A percentile compares a stretch with the other conserved stretches of the same genome.
Conservation (phyloP, 352 stramenopile species). For the Phytopythium litorale region DNA sequence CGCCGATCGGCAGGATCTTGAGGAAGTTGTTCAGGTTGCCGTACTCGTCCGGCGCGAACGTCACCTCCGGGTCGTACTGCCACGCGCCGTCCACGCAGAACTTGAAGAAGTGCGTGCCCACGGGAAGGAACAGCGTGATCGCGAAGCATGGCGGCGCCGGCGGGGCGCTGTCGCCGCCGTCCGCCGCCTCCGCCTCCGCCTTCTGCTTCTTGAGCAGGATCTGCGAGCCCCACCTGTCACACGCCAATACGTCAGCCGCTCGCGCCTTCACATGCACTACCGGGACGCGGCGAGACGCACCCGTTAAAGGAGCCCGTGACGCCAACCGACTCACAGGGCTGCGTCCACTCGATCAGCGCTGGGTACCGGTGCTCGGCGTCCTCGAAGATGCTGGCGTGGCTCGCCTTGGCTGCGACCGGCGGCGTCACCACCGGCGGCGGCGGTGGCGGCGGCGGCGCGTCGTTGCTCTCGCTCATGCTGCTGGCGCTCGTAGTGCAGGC, state of each 20-base stretch:
- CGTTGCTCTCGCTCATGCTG: background rate
- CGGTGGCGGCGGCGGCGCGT: background rate
- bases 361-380: conserved; percentile 50
- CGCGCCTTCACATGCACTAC: background rate
- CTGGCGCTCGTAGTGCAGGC: background rate
- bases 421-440: conserved; percentile 3
- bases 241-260: background rate
- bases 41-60: conserved; percentile 78
- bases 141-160: conserved; percentile 12
- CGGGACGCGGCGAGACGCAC: conserved; percentile 20
- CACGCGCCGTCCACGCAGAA: conserved; percentile 75
- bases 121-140: conserved; percentile 56
- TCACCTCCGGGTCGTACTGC: conserved; percentile 82
- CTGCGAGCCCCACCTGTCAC: conserved; percentile 71
- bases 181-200: conserved; percentile 4
- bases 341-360: conserved; percentile 56
- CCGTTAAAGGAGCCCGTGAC: conserved; percentile 85
- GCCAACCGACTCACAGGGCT: conserved; percentile 44
- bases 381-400: conserved; percentile 27
- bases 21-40: conserved; percentile 90
- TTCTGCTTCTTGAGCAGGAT: conserved; percentile 45
- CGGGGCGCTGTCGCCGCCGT: background rate
- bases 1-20: conserved; percentile 31
- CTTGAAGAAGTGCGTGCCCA: conserved; percentile 75
- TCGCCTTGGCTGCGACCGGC: conserved; percentile 12